phyloP scores from a whole-genome alignment of 305 asterid species.

The Fraxinus albicans region DNA sequence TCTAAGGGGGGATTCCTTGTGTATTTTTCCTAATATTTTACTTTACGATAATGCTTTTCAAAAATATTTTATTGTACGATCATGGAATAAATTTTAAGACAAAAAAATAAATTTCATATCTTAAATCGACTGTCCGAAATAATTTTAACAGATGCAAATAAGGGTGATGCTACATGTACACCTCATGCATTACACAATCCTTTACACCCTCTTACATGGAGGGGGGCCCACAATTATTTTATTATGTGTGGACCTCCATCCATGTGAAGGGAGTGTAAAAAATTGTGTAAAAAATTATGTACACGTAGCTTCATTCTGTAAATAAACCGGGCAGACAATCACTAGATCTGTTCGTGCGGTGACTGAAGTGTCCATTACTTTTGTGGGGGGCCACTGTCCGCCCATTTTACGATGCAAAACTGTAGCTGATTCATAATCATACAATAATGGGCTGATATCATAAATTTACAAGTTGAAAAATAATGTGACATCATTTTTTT shows the following conservation, averaged over 20 bases:
- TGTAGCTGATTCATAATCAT: not conserved
- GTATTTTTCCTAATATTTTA: not conserved
- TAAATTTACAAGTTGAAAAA: not conserved
- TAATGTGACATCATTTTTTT: not conserved
- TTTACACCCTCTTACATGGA: too few species aligned
- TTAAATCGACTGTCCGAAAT: too few species aligned
- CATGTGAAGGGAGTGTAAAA: too few species aligned
- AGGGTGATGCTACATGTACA: too few species aligned
- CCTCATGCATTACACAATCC: too few species aligned
- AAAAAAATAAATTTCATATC: too few species aligned
- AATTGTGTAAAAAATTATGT: too few species aligned
- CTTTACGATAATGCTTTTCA: not conserved
- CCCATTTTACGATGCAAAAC: not conserved
- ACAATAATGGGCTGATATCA: not conserved
- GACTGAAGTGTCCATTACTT: slow-evolving; percentile 14
- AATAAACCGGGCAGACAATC: not conserved
- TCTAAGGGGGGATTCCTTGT: not conserved
- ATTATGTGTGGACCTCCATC: too few species aligned
- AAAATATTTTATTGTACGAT: not conserved
- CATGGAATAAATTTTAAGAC: not conserved
- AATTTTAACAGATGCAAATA: not conserved
- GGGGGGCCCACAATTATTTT: too few species aligned
- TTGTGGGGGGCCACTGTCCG: not conserved
- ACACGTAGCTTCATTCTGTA: too few species aligned
- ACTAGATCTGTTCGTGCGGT: slow-evolving; percentile 25